Evolutionary conservation across 148 eudicot genomes (phyloP).

Genomic region (Amaranthus hypochondriacus): DNA sequence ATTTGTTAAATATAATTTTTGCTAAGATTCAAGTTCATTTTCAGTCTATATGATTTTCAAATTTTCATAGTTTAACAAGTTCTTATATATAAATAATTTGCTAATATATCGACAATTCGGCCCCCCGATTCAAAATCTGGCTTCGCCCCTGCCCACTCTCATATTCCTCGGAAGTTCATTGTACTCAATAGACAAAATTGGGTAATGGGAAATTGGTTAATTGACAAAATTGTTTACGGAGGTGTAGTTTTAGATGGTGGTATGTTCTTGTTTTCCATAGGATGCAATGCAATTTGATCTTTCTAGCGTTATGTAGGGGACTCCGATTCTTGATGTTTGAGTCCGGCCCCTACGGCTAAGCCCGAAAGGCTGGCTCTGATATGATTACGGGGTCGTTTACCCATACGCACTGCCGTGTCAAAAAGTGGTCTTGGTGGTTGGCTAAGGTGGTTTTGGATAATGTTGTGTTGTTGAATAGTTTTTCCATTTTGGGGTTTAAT

Average conservation of each 20-base stretch:
- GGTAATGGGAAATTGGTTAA: conserved; percentile 72
- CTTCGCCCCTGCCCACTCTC: too few species aligned
- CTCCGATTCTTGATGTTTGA: conserved; percentile 47
- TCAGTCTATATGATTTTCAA: too few species aligned
- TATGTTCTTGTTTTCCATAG: conserved; percentile 69
- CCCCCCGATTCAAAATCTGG: too few species aligned
- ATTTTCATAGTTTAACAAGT: too few species aligned
- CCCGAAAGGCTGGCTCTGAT: conserved; percentile 74
- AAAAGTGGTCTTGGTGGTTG: conserved; percentile 43
- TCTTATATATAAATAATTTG: too few species aligned
- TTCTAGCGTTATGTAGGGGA: conserved; percentile 66
- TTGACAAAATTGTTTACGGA: conserved; percentile 74
- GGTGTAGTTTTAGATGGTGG: conserved; percentile 72
- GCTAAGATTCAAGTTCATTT: too few species aligned
- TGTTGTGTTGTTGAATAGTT: not conserved
- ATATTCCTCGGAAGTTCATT: too few species aligned
- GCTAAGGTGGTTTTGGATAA: conserved; percentile 33
- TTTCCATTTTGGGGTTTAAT: not conserved
- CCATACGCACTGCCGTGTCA: conserved; percentile 42
- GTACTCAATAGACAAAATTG: not conserved
- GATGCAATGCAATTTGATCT: conserved; percentile 82
- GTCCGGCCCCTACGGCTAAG: conserved; percentile 67
- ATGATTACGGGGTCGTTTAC: conserved; percentile 77
- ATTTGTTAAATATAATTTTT: too few species aligned
- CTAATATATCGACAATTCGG: too few species aligned